phyloP scores from a whole-genome alignment of 2,329 filamentous ascomycete genomes.

The Drechslera avenae region DNA sequence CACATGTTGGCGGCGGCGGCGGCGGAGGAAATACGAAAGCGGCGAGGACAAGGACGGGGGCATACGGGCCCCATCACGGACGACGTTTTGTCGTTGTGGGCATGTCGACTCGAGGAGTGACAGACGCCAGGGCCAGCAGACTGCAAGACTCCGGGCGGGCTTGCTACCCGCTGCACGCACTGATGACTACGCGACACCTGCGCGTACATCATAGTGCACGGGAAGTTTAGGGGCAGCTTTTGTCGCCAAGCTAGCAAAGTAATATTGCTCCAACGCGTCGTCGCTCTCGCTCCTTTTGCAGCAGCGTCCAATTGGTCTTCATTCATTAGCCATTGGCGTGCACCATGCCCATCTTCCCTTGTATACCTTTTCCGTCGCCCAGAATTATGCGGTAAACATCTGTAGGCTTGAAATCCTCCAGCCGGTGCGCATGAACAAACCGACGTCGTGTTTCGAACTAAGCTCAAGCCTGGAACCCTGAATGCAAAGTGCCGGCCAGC shows the following conservation, averaged over 20 bases:
- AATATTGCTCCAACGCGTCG: conserved; percentile 30
- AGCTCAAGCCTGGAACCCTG: conserved; percentile 26
- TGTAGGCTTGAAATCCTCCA: conserved; percentile 7
- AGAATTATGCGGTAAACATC: conserved; percentile 42
- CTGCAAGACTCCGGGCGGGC: conserved; percentile 10
- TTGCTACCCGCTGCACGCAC: conserved; percentile 27
- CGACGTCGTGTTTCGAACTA: conserved; percentile 19
- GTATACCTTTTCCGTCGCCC: conserved; percentile 13
- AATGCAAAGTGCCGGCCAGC: conserved; percentile 8
- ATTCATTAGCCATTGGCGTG: conserved; percentile 18
- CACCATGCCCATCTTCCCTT: conserved; percentile 13
- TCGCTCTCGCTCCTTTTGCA: conserved; percentile 29
- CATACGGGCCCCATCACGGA: too few relatives aligned
- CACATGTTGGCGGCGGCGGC: not conserved
- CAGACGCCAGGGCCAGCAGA: conserved; percentile 15
- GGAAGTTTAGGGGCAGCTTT: conserved; percentile 30
- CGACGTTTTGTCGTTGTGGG: not conserved
- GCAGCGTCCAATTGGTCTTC: conserved; percentile 19
- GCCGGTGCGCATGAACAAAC: conserved; percentile 25
- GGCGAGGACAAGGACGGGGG: not conserved
- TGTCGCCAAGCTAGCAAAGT: conserved; percentile 25
- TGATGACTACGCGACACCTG: conserved; percentile 18
- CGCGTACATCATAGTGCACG: conserved; percentile 26
- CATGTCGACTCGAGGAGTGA: conserved; percentile 3
- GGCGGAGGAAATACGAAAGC: not conserved